These are phyloP conservation scores for Trypanosoma theileri DNA, from an alignment of 208 protist species.

Conservation along the genomic window DNA sequence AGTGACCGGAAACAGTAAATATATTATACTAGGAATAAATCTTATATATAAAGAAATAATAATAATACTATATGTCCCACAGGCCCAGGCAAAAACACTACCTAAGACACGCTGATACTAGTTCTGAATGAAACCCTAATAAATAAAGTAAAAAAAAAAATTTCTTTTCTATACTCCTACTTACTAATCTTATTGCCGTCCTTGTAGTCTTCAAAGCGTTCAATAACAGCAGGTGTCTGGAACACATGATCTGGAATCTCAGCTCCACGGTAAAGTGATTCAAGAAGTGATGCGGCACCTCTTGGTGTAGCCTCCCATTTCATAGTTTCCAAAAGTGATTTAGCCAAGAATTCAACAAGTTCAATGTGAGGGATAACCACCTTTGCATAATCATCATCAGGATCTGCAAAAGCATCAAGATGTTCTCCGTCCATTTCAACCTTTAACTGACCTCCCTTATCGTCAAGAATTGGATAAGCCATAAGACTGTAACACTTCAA, in stretches of 20 bases:
- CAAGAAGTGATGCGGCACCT: slow-evolving; percentile 82
- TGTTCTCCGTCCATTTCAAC: slow-evolving; percentile 84
- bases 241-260: slow-evolving; percentile 91
- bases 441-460: slow-evolving; percentile 86
- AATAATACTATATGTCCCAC: slow-evolving; percentile 10
- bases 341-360: slow-evolving; percentile 83
- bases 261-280: slow-evolving; percentile 88
- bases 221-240: slow-evolving; percentile 87
- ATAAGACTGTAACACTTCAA: slow-evolving; percentile 90
- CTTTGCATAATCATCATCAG: slow-evolving; percentile 90
- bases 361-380: slow-evolving; percentile 89
- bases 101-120: not conserved
- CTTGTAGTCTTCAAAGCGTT: slow-evolving; percentile 78
- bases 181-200: slow-evolving; percentile 73
- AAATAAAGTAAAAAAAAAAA: slow-evolving; percentile 12
- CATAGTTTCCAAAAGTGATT: slow-evolving; percentile 85
- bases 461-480: slow-evolving; percentile 90
- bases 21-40: not conserved
- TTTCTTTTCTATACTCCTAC: slow-evolving; percentile 27
- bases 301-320: slow-evolving; percentile 88
- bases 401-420: slow-evolving; percentile 86
- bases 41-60: slow-evolving; percentile 16
- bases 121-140: not conserved
- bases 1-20: slow-evolving; percentile 13
- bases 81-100: not conserved